Evolutionary conservation across 352 stramenopile species (phyloP), one percentile per base, ranked within the genome.

Genomic region (Pythium aphanidermatum): DNA sequence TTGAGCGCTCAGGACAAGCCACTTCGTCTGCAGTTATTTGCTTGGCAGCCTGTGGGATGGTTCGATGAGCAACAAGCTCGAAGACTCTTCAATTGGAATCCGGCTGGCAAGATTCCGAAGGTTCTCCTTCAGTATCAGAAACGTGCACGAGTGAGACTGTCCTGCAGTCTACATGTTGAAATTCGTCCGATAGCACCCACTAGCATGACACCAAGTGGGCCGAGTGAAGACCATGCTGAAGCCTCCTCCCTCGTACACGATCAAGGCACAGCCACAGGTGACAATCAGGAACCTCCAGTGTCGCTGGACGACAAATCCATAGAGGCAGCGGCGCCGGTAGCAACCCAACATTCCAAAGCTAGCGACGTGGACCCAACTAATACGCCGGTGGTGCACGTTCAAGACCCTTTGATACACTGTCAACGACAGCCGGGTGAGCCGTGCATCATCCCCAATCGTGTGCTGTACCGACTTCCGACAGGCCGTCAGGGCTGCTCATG

Each of bases 71-170:
- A 74, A 13, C 74, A 87, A 57, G 75, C 73, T 2, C 74, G 57
- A 29, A 39, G 44, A 0, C 63, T 83, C 25, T 85, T 74, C 59
- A 56, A 58, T 5, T 82, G 54, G 61, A 60, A 46, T 17, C 24
- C 34, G 34, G 38, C 19, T n/a, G 61, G 53, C 10, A 56, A 58
- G 11, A 59, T 83, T 6, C 74, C 72, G 3, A 33, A 59, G 0
- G 72, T 86, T 13, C 86, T 76, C 21, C 41, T 89, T 3, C 76
- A 89, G 39, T 86, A 74, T 30, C 73, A 85, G 37, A 77, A 78
- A 41, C 62, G 68, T 2, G 59, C 43, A 12, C 58, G 70, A 4
- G 17, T 31, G 1, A 13, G 43, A 0, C 50, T 65, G n/a, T 64
- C 58, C 5, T 67, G 50, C 25, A 77, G 61, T 14, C 31, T 83